A percentile compares a stretch with the other conserved stretches of the same genome.
phyloP scores from a whole-genome alignment of 352 stramenopile species.

The Globisporangium yorkense region DNA sequence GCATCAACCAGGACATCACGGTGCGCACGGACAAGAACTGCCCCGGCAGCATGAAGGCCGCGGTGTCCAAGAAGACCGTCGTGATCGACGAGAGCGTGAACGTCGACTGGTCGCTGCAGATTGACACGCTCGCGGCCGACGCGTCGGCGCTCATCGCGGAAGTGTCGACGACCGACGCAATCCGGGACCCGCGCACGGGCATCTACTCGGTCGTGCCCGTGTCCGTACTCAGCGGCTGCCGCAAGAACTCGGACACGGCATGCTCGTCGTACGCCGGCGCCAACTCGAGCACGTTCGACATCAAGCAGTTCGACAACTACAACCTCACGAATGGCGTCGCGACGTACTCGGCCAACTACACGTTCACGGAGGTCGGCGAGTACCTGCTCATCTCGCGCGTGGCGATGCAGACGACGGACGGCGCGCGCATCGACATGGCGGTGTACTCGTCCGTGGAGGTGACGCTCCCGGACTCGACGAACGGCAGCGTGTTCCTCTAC shows the following conservation, averaged over 20 bases:
- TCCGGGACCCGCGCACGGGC: slow-evolving; percentile 39
- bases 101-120: slow-evolving; percentile 59
- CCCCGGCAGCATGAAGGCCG: slow-evolving; percentile 55
- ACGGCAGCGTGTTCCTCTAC: slow-evolving; percentile 58
- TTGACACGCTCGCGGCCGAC: slow-evolving; percentile 41
- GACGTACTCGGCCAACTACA: slow-evolving; percentile 49
- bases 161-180: slow-evolving; percentile 48
- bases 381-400: slow-evolving; percentile 71
- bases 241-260: slow-evolving; percentile 33
- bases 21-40: slow-evolving; percentile 65
- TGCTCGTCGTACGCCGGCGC: slow-evolving; percentile 66
- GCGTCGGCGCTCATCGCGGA: slow-evolving; percentile 57
- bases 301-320: slow-evolving; percentile 38
- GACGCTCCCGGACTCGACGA: slow-evolving; percentile 36
- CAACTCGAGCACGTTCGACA: slow-evolving; percentile 50
- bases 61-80: slow-evolving; percentile 45
- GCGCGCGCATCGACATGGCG: slow-evolving; percentile 71
- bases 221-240: slow-evolving; percentile 64
- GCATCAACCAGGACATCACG: slow-evolving; percentile 41
- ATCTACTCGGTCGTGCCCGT: slow-evolving; percentile 64
- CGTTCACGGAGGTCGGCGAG: slow-evolving; percentile 45
- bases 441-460: slow-evolving; percentile 72
- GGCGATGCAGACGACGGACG: slow-evolving; percentile 65
- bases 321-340: slow-evolving; percentile 58
- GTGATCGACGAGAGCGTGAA: slow-evolving; percentile 42